These are phyloP conservation scores for Phaffia tasmanica DNA, from an alignment of 768 basidiomycete species.

Conservation along the genomic window DNA sequence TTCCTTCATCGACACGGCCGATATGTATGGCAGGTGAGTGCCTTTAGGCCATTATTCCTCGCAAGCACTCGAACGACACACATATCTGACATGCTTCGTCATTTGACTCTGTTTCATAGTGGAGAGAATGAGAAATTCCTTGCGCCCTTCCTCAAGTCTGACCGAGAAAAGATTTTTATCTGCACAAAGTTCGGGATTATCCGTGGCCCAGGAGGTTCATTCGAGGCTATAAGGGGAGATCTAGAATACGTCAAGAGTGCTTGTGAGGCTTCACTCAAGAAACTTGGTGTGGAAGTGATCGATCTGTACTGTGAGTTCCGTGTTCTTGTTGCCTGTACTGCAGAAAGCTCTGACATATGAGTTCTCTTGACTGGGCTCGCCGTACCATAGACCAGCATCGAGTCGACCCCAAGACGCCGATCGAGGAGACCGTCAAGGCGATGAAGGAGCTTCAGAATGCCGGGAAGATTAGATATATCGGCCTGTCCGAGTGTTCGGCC, in stretches of 20 bases:
- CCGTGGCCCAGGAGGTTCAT: slow-evolving; percentile 12
- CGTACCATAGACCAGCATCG: slow-evolving; percentile 30
- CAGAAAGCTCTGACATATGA: too few relatives aligned
- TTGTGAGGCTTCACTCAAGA: slow-evolving; percentile 7
- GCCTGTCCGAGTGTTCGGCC: slow-evolving; percentile 34
- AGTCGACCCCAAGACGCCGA: slow-evolving; percentile 32
- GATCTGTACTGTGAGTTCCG: slow-evolving; percentile 13
- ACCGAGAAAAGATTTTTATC: slow-evolving; percentile 29
- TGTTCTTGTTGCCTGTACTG: too few relatives aligned
- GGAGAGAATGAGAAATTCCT: slow-evolving; percentile 14
- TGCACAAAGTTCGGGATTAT: slow-evolving; percentile 31
- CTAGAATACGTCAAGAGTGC: slow-evolving; percentile 17
- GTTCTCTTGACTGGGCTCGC: too few relatives aligned
- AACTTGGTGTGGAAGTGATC: slow-evolving; percentile 18
- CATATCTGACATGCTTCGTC: neutral
- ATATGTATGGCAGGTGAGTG: neutral
- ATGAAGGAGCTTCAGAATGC: slow-evolving; percentile 44
- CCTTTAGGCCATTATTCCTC: neutral
- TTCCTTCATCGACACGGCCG: slow-evolving; percentile 8
- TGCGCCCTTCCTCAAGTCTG: neutral
- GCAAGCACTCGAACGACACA: neutral
- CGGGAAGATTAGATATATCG: slow-evolving; percentile 35
- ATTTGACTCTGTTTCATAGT: neutral
- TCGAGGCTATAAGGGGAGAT: slow-evolving; percentile 23
- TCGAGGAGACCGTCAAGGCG: slow-evolving; percentile 42